Evolutionary conservation across 73 alveolate genomes (phyloP).

Genomic region (Durusdinium trenchii): DNA sequence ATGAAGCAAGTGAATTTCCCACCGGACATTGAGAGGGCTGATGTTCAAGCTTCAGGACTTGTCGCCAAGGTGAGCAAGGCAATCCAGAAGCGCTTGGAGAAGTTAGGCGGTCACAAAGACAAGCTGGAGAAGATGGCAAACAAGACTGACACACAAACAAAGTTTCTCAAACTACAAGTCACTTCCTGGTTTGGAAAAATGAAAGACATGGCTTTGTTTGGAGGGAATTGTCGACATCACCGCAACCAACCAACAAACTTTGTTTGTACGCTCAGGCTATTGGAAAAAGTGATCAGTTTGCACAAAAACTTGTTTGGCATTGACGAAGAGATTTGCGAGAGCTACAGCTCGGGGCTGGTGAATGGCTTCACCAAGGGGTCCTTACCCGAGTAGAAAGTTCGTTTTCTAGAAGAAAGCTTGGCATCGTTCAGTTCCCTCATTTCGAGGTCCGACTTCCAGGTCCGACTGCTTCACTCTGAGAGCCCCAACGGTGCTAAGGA

Average conservation of each 20-base stretch:
- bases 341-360: not conserved
- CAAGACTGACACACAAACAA: not conserved
- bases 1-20: constrained; percentile 29
- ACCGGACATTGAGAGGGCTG: constrained; percentile 12
- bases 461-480: not conserved
- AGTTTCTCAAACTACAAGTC: not conserved
- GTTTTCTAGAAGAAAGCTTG: not conserved
- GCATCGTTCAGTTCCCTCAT: not conserved
- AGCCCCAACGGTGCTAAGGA: not conserved
- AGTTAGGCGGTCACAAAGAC: not conserved
- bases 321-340: not conserved
- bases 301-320: not conserved
- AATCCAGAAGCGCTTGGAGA: constrained; percentile 1
- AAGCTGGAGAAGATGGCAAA: not conserved
- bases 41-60: not conserved
- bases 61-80: not conserved
- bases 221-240: not conserved
- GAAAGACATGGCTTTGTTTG: not conserved
- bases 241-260: not conserved
- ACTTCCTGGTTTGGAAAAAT: not conserved
- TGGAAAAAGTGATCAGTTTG: not conserved
- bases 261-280: not conserved
- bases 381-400: too few relatives aligned
- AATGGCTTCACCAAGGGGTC: constrained; percentile 6
- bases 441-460: too few relatives aligned